phyloP scores from a whole-genome alignment of 495 filamentous ascomycete genomes.

The Penicillium nucicola region DNA sequence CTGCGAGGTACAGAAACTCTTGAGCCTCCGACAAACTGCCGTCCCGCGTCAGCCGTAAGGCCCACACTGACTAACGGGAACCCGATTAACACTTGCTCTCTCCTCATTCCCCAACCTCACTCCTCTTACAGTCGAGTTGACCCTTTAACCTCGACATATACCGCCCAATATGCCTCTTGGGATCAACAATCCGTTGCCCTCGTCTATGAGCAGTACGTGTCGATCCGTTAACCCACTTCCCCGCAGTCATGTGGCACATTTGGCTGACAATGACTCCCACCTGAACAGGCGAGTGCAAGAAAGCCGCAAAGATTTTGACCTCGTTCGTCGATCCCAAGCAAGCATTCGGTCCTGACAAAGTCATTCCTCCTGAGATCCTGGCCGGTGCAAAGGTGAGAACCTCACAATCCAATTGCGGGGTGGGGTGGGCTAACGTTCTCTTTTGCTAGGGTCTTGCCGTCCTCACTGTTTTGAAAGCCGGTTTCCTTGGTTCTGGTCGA shows the following conservation, averaged over 20 bases:
- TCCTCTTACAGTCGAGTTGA: constrained; percentile 4
- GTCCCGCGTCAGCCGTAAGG: constrained; percentile 27
- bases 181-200: constrained; percentile 67
- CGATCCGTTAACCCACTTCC: constrained; percentile 23
- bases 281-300: constrained; percentile 75
- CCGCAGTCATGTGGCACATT: constrained; percentile 33
- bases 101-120: constrained; percentile 9
- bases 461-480: constrained; percentile 92
- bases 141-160: constrained; percentile 8
- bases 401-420: constrained; percentile 2
- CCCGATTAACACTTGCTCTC: constrained; percentile 10
- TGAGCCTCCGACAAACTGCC: constrained; percentile 13
- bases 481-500: constrained; percentile 87
- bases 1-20: constrained; percentile 1
- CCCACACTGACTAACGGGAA: constrained; percentile 33
- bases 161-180: constrained; percentile 53
- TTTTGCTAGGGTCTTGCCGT: constrained; percentile 78
- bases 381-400: constrained; percentile 79
- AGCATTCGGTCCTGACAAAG: constrained; percentile 93
- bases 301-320: constrained; percentile 86
- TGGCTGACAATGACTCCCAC: constrained; percentile 19
- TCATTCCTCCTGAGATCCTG: constrained; percentile 90
- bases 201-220: constrained; percentile 59
- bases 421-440: constrained; percentile 8
- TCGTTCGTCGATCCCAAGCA: constrained; percentile 95